phyloP scores from a whole-genome alignment of 2,329 filamentous ascomycete genomes.

The Ophiostoma angusticollis region DNA sequence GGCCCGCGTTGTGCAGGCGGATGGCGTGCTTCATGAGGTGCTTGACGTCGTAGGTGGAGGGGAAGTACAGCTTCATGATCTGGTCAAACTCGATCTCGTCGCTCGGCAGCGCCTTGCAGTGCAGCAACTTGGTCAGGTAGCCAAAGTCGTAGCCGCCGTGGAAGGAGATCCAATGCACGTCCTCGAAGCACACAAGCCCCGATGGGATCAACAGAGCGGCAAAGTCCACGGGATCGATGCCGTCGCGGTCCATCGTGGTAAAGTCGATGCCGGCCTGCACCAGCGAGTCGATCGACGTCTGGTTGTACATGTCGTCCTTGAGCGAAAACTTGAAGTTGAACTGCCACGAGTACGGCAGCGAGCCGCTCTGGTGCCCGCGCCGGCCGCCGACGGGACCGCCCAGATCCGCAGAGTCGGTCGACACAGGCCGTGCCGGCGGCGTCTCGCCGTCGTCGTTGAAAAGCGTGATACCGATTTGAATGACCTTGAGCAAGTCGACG shows the following conservation, averaged over 20 bases:
- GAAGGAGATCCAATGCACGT: conserved; percentile 94
- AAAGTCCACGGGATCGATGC: conserved; percentile 83
- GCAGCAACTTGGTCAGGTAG: conserved; percentile 88
- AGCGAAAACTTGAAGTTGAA: conserved; percentile 98
- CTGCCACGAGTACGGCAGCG: conserved; percentile 83
- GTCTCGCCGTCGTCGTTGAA: conserved; percentile 86
- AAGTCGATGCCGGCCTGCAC: conserved; percentile 92
- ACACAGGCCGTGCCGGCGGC: conserved; percentile 54
- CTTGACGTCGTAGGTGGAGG: conserved; percentile 89
- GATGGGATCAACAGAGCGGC: conserved; percentile 83
- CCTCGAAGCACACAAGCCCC: conserved; percentile 73
- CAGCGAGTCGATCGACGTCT: conserved; percentile 84
- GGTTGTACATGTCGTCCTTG: conserved; percentile 94
- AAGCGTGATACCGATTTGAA: conserved; percentile 88
- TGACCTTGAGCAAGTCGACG: conserved; percentile 93
- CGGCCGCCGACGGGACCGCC: conserved; percentile 24
- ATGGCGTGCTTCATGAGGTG: conserved; percentile 88
- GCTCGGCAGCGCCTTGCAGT: conserved; percentile 68
- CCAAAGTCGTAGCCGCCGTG: conserved; percentile 98
- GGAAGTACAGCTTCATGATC: conserved; percentile 86
- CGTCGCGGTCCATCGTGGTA: conserved; percentile 65
- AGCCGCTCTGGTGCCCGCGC: conserved; percentile 21
- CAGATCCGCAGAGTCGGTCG: conserved; percentile 28
- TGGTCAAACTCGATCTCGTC: conserved; percentile 84
- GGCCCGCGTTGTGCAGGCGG: conserved; percentile 51